A percentile compares a stretch with the other conserved stretches of the same genome.
Conservation (phyloP, 2,329 filamentous ascomycete species). For the Knoxdaviesia capensis region DNA sequence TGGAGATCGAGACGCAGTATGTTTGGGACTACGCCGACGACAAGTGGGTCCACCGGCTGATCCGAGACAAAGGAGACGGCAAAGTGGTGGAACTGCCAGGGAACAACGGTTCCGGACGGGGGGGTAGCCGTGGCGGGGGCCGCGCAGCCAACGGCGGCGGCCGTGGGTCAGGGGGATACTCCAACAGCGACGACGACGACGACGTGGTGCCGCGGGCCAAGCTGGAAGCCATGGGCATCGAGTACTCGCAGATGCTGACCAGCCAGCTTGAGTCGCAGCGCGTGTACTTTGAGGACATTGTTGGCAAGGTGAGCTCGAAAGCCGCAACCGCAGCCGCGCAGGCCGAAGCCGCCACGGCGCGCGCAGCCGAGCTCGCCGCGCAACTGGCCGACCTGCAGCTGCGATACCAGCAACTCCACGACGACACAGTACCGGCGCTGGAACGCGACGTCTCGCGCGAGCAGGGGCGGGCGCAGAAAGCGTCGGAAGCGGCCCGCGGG, state of each 20-base stretch:
- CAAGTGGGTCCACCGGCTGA: constrained; percentile 86
- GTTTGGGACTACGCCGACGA: constrained; percentile 97
- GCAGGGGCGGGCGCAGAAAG: constrained; percentile 46
- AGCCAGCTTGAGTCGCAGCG: constrained; percentile 86
- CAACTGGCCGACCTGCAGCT: constrained; percentile 31
- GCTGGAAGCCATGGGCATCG: constrained; percentile 61
- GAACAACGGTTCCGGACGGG: constrained; percentile 1
- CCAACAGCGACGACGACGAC: constrained; percentile 16
- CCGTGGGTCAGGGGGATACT: constrained; percentile 10
- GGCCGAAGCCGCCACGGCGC: constrained; percentile 39
- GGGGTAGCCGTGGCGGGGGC: background rate
- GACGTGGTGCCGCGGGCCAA: constrained; percentile 54
- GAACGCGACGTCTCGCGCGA: constrained; percentile 56
- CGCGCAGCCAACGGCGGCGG: background rate
- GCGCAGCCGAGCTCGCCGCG: constrained; percentile 25
- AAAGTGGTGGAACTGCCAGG: constrained; percentile 81
- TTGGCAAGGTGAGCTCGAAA: constrained; percentile 79
- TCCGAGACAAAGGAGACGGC: constrained; percentile 81
- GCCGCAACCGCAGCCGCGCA: constrained; percentile 51
- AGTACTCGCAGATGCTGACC: constrained; percentile 86
- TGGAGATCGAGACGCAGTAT: constrained; percentile 83
- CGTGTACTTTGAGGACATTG: constrained; percentile 81
- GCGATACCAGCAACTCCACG: constrained; percentile 21
- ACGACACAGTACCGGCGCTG: constrained; percentile 41
- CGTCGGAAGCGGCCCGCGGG: constrained; percentile 54